Conservation (phyloP, 1,139 yeast species). For the Candida albicans region DNA sequence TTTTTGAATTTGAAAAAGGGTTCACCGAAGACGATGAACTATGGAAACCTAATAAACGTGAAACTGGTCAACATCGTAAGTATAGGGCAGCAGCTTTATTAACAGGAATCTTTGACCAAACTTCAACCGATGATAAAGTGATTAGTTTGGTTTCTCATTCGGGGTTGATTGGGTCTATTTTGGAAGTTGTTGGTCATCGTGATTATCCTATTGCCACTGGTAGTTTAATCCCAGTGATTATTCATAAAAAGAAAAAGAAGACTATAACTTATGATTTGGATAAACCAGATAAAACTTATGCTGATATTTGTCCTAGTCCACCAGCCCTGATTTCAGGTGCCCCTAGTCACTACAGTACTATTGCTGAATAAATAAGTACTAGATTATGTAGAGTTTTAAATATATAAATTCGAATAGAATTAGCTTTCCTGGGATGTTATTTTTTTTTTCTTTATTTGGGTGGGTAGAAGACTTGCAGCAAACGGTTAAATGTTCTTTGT, state of each 20-base stretch:
- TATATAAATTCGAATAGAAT: background rate
- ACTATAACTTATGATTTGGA: slow-evolving; percentile 12
- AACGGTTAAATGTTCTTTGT: background rate
- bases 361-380: background rate
- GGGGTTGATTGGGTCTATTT: slow-evolving; percentile 33
- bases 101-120: slow-evolving; percentile 28
- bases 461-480: no score
- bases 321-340: slow-evolving; percentile 11
- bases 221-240: slow-evolving; percentile 16
- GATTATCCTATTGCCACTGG: slow-evolving; percentile 14
- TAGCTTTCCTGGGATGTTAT: no score
- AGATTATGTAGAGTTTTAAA: no score
- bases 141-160: slow-evolving; percentile 40
- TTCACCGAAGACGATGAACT: slow-evolving; percentile 30
- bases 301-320: slow-evolving; percentile 16
- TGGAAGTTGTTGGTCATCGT: slow-evolving; percentile 29
- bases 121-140: slow-evolving; percentile 22
- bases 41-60: slow-evolving; percentile 22
- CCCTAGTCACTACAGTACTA: slow-evolving; percentile 7
- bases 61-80: slow-evolving; percentile 18
- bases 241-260: slow-evolving; percentile 11
- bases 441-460: no score
- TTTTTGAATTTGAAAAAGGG: slow-evolving; percentile 26
- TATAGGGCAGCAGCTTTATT: slow-evolving; percentile 31
- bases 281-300: slow-evolving; percentile 18